phyloP scores from a whole-genome alignment of 495 filamentous ascomycete genomes.

The Chaetomium cochliodes region DNA sequence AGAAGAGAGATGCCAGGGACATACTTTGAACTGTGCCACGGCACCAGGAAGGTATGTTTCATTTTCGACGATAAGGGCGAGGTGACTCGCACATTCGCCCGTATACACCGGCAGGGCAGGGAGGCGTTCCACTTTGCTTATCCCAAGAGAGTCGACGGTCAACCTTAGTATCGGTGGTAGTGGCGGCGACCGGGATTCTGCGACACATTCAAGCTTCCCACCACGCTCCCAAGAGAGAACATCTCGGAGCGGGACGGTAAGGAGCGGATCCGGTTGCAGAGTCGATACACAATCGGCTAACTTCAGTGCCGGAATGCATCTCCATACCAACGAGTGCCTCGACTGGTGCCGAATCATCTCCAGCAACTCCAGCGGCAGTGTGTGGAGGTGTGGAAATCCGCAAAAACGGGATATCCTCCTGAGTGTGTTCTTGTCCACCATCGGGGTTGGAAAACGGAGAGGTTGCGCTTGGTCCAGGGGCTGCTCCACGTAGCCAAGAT shows the following conservation, averaged over 20 bases:
- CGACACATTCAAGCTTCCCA: conserved; percentile 15
- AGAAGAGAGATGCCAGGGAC: background rate
- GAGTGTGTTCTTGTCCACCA: conserved; percentile 15
- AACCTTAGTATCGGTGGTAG: conserved; percentile 14
- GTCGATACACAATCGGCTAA: conserved; percentile 19
- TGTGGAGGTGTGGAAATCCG: conserved; percentile 18
- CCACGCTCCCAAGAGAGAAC: conserved; percentile 23
- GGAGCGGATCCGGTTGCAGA: conserved; percentile 10
- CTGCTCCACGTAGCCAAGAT: conserved; percentile 20
- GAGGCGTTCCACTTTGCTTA: conserved; percentile 26
- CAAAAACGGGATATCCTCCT: conserved; percentile 13
- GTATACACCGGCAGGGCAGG: conserved; percentile 4
- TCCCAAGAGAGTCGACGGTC: conserved; percentile 22
- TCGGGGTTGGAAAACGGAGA: conserved; percentile 7
- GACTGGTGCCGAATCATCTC: conserved; percentile 19
- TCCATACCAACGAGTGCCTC: conserved; percentile 20
- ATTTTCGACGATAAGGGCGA: conserved; percentile 21
- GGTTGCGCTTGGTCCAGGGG: conserved; percentile 18
- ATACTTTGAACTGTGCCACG: conserved; percentile 24
- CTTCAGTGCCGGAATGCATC: conserved; percentile 10
- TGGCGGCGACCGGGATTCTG: background rate
- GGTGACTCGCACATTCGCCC: conserved; percentile 10
- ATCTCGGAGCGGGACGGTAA: conserved; percentile 18
- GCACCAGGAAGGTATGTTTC: conserved; percentile 9
- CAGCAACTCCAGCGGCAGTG: conserved; percentile 22